Evolutionary conservation across 2,329 filamentous ascomycete genomes (phyloP).

Genomic region (Thermomyces lanuginosus): DNA sequence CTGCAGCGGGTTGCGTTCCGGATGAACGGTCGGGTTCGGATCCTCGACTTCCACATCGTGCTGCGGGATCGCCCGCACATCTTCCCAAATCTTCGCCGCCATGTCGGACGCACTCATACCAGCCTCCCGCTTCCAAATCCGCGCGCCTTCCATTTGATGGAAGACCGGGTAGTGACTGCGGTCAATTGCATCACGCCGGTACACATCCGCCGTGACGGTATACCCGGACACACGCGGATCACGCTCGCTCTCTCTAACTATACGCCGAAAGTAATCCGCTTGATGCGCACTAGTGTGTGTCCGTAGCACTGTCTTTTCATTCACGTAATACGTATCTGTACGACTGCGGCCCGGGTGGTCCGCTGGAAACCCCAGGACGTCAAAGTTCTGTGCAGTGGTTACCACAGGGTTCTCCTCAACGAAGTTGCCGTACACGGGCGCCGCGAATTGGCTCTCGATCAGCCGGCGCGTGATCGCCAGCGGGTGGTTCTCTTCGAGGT

Average conservation of each 20-base stretch:
- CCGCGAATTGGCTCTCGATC: conserved; percentile 75
- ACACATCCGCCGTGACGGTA: conserved; percentile 86
- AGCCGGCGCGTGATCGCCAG: conserved; percentile 79
- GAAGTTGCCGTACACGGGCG: conserved; percentile 56
- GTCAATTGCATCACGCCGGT: conserved; percentile 87
- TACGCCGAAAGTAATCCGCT: conserved; percentile 61
- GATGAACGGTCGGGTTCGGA: conserved; percentile 59
- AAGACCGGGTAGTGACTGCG: conserved; percentile 91
- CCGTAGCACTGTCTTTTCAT: conserved; percentile 63
- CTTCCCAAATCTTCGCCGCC: conserved; percentile 47
- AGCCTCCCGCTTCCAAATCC: conserved; percentile 60
- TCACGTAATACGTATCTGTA: conserved; percentile 93
- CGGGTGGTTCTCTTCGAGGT: conserved; percentile 81
- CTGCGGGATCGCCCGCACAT: conserved; percentile 53
- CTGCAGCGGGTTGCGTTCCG: conserved; percentile 72
- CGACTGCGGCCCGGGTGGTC: conserved; percentile 77
- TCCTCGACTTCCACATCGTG: conserved; percentile 70
- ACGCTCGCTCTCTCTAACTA: conserved; percentile 24
- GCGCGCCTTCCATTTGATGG: conserved; percentile 95
- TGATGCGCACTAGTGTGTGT: conserved; percentile 95
- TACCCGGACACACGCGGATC: too few species aligned
- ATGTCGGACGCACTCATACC: conserved; percentile 25
- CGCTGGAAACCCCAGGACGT: conserved; percentile 77
- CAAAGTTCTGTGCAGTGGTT: conserved; percentile 75
- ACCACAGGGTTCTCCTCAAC: conserved; percentile 72